These are phyloP conservation scores for Penicillium mononematosum DNA, from an alignment of 495 filamentous ascomycete genomes.

Conservation along the genomic window DNA sequence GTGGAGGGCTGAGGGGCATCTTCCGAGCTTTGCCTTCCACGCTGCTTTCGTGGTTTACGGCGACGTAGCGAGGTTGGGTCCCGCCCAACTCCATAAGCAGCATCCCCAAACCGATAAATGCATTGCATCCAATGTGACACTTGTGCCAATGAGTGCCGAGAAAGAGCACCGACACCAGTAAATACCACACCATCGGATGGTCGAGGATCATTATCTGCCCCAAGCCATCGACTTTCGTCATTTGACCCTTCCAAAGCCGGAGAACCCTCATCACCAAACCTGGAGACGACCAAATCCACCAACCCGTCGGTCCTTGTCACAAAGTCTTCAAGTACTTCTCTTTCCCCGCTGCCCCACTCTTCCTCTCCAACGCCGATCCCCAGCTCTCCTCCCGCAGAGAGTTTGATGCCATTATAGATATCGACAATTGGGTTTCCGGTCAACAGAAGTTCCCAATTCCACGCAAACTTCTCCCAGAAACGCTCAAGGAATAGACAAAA, in stretches of 20 bases:
- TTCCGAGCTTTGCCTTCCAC: slow-evolving; percentile 17
- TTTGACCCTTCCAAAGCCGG: slow-evolving; percentile 7
- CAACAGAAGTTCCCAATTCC: slow-evolving; percentile 84
- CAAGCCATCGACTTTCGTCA: slow-evolving; percentile 57
- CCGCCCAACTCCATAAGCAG: slow-evolving; percentile 77
- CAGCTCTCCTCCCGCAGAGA: slow-evolving; percentile 86
- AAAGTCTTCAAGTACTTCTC: slow-evolving; percentile 87
- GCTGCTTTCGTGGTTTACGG: slow-evolving; percentile 36
- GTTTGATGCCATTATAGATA: slow-evolving; percentile 79
- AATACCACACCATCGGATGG: slow-evolving; percentile 82
- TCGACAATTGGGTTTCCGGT: slow-evolving; percentile 82
- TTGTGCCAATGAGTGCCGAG: slow-evolving; percentile 60
- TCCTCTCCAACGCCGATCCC: slow-evolving; percentile 93
- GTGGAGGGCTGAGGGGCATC: slow-evolving; percentile 18
- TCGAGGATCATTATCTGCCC: slow-evolving; percentile 57
- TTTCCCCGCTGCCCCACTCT: slow-evolving; percentile 85
- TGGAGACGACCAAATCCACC: slow-evolving; percentile 81
- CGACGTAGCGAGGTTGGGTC: slow-evolving; percentile 61
- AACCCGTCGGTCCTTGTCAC: slow-evolving; percentile 61
- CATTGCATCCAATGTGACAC: slow-evolving; percentile 82
- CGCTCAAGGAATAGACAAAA: slow-evolving; percentile 66
- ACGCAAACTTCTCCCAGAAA: slow-evolving; percentile 81
- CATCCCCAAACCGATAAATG: slow-evolving; percentile 71
- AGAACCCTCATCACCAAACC: slow-evolving; percentile 63
- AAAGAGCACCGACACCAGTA: slow-evolving; percentile 68